phyloP scores from a whole-genome alignment of 495 filamentous ascomycete species.

The Penicillium tannophilum region DNA sequence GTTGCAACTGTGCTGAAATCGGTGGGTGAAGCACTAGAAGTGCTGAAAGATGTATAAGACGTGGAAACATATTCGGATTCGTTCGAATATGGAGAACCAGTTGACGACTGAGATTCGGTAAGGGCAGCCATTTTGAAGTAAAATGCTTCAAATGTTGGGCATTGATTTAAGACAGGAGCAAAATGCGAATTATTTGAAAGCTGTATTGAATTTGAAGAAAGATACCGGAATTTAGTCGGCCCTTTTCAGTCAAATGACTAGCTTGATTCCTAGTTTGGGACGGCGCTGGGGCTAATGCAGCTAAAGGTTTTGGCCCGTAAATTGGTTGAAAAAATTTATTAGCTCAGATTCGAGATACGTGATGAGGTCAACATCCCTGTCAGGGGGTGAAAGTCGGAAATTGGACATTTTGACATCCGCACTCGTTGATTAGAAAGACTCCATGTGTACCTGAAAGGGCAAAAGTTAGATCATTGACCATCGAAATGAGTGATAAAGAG shows the following conservation, averaged over 20 bases:
- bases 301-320: background rate
- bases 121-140: background rate
- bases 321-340: background rate
- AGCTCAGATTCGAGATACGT: background rate
- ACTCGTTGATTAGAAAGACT: background rate
- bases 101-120: background rate
- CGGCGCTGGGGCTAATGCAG: background rate
- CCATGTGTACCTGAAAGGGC: background rate
- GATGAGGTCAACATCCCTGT: background rate
- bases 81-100: background rate
- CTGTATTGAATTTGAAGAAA: background rate
- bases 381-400: background rate
- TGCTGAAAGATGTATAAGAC: too few species aligned
- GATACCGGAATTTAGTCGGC: background rate
- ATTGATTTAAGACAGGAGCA: background rate
- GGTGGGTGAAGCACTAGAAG: background rate
- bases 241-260: background rate
- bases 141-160: background rate
- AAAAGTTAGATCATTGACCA: background rate
- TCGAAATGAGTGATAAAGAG: constrained; percentile 27
- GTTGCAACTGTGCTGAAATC: background rate
- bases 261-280: background rate
- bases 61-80: too few species aligned
- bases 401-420: background rate
- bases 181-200: background rate